Conservation (phyloP, 2,329 filamentous ascomycete species). For the Ceratocystis ficicola region DNA sequence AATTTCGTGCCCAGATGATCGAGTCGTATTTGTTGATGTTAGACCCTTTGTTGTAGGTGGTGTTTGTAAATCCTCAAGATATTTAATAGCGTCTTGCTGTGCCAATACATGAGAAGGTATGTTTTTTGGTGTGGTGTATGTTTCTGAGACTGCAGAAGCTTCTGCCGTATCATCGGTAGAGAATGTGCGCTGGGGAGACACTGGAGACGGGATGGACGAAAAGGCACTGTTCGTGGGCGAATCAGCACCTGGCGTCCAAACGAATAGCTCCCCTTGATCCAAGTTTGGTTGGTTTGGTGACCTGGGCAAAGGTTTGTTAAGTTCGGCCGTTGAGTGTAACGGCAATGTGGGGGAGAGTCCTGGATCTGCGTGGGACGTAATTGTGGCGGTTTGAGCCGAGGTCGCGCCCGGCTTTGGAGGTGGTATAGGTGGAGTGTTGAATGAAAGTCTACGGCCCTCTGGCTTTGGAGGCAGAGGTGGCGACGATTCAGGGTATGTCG, state of each 20-base stretch:
- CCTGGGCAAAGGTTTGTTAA: constrained; percentile 44
- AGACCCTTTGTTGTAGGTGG: constrained; percentile 29
- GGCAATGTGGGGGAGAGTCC: constrained; percentile 27
- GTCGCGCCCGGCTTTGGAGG: constrained; percentile 10
- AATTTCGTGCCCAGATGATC: constrained; percentile 43
- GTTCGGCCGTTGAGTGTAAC: constrained; percentile 30
- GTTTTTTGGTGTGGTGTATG: constrained; percentile 28
- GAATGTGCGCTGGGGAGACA: constrained; percentile 34
- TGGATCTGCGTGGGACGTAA: constrained; percentile 24
- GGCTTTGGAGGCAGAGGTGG: constrained; percentile 27
- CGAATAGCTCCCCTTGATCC: constrained; percentile 41
- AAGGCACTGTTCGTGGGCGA: constrained; percentile 40
- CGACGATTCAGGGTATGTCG: constrained; percentile 27
- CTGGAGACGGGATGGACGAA: constrained; percentile 44
- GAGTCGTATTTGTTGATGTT: constrained; percentile 25
- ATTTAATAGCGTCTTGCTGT: constrained; percentile 35
- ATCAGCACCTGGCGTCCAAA: constrained; percentile 34
- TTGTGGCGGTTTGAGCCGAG: constrained; percentile 17
- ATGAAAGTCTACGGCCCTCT: constrained; percentile 20
- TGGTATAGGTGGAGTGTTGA: constrained; percentile 22
- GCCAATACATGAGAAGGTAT: constrained; percentile 32
- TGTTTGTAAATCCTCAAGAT: constrained; percentile 42
- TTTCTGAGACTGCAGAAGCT: constrained; percentile 25
- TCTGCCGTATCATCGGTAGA: constrained; percentile 30
- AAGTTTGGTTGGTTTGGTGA: constrained; percentile 37